Evolutionary conservation across 371 early-diverging fungal species (phyloP).

Genomic region (Zychaea mexicana): DNA sequence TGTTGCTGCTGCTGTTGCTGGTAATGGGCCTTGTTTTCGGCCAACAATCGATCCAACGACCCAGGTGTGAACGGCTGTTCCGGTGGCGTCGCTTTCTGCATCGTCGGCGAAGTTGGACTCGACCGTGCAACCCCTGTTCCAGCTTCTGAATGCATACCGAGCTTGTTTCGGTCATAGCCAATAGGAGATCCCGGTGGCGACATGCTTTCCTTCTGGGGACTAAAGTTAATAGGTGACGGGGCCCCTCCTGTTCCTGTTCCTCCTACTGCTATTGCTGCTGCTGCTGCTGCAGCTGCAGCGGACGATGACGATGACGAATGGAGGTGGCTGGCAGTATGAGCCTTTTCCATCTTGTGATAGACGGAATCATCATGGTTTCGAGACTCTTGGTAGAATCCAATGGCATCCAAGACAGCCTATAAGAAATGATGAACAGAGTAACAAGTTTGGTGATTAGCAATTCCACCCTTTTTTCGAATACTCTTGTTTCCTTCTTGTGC

Average conservation of each 20-base stretch:
- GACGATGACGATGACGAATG: background rate
- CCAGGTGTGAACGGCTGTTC: slow-evolving; percentile 6
- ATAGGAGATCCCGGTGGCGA: slow-evolving; percentile 18
- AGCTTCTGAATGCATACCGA: background rate
- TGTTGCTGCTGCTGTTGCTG: slow-evolving; percentile 17
- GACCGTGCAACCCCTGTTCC: background rate
- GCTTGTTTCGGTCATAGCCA: slow-evolving; percentile 6
- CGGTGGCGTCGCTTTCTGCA: slow-evolving; percentile 8
- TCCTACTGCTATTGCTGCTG: slow-evolving; percentile 3
- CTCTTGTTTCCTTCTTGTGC: too few species aligned
- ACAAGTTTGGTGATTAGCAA: too few species aligned
- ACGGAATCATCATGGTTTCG: slow-evolving; percentile 68
- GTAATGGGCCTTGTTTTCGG: background rate
- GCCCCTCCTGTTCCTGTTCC: too few species aligned
- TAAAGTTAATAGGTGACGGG: background rate
- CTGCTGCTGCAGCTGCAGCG: background rate
- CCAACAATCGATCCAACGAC: slow-evolving; percentile 11
- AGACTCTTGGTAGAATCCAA: slow-evolving; percentile 89
- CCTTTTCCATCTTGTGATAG: slow-evolving; percentile 88
- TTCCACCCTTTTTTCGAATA: too few species aligned
- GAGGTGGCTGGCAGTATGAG: slow-evolving; percentile 35
- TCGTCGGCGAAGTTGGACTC: background rate
- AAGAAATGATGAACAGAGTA: background rate
- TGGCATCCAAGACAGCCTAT: slow-evolving; percentile 90
- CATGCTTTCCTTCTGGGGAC: slow-evolving; percentile 10